Conservation (phyloP, 2,329 filamentous ascomycete genomes). For the Pseudogymnoascus sp. region DNA sequence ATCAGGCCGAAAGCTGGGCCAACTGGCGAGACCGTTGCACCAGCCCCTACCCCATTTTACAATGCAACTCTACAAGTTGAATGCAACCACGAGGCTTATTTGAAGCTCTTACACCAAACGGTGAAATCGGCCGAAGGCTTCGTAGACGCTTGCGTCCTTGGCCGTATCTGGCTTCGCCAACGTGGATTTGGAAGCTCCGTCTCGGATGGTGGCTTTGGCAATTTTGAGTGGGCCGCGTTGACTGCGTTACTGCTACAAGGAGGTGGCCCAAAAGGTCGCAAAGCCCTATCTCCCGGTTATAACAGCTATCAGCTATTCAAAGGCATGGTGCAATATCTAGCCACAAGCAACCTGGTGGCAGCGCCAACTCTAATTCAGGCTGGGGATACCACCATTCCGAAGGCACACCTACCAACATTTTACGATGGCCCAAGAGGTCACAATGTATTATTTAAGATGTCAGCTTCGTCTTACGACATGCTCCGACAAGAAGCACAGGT, state of each 20-base stretch:
- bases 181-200: constrained; percentile 67
- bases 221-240: constrained; percentile 83
- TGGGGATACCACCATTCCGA: constrained; percentile 35
- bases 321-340: constrained; percentile 80
- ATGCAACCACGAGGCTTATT: constrained; percentile 62
- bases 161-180: constrained; percentile 82
- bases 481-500: constrained; percentile 68
- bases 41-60: constrained; percentile 69
- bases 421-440: constrained; percentile 69
- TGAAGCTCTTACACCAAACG: constrained; percentile 66
- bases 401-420: constrained; percentile 56
- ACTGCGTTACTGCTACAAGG: constrained; percentile 73
- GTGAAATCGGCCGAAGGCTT: constrained; percentile 53
- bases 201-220: constrained; percentile 77
- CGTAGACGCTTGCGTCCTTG: constrained; percentile 76
- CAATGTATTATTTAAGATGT: constrained; percentile 90
- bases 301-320: constrained; percentile 95
- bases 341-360: constrained; percentile 62
- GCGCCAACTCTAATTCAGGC: constrained; percentile 51
- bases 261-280: constrained; percentile 64
- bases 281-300: constrained; percentile 69
- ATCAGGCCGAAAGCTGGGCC: constrained; percentile 51
- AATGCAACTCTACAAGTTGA: constrained; percentile 81
- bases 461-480: constrained; percentile 68
- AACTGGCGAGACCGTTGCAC: constrained; percentile 32